Percentiles rank a stretch among this genome's conserved stretches.
These are phyloP conservation scores for Fusarium keratoplasticum DNA, from an alignment of 2,329 filamentous ascomycete species.

Conservation along the genomic window DNA sequence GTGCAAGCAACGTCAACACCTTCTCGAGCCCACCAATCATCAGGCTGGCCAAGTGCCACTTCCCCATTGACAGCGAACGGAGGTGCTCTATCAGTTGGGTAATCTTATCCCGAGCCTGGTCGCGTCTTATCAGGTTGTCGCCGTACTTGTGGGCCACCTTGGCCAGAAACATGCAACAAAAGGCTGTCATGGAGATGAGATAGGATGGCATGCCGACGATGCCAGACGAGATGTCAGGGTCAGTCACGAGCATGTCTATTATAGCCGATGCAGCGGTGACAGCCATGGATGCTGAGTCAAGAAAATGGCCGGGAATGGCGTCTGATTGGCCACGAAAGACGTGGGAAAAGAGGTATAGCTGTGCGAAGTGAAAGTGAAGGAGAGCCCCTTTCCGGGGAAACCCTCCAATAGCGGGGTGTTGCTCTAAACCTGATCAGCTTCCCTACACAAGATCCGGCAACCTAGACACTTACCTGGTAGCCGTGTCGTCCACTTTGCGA, in stretches of 20 bases:
- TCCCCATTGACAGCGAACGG: slow-evolving; percentile 54
- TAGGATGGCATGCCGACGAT: slow-evolving; percentile 59
- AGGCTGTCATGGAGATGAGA: slow-evolving; percentile 62
- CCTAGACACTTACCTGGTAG: slow-evolving; percentile 43
- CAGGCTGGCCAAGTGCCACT: slow-evolving; percentile 58
- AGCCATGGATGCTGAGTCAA: slow-evolving; percentile 42
- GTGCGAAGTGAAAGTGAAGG: slow-evolving; percentile 54
- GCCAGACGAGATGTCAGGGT: slow-evolving; percentile 53
- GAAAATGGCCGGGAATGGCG: slow-evolving; percentile 44
- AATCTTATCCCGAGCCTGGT: slow-evolving; percentile 52
- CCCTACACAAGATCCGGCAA: background rate
- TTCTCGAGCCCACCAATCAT: slow-evolving; percentile 60
- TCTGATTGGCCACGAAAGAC: slow-evolving; percentile 51
- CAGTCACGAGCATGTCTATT: slow-evolving; percentile 54
- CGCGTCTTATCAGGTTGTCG: slow-evolving; percentile 52
- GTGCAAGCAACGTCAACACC: slow-evolving; percentile 41
- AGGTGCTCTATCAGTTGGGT: slow-evolving; percentile 54
- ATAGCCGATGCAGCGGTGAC: slow-evolving; percentile 53
- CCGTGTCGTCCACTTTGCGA: slow-evolving; percentile 48
- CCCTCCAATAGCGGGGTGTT: slow-evolving; percentile 48
- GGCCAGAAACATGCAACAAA: slow-evolving; percentile 61
- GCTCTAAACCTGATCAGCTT: slow-evolving; percentile 43
- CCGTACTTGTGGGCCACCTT: slow-evolving; percentile 57
- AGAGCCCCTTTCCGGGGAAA: slow-evolving; percentile 52
- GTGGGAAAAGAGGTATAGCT: slow-evolving; percentile 53